phyloP scores from a whole-genome alignment of 140 eudicot genomes.

The Flaveria floridana region DNA sequence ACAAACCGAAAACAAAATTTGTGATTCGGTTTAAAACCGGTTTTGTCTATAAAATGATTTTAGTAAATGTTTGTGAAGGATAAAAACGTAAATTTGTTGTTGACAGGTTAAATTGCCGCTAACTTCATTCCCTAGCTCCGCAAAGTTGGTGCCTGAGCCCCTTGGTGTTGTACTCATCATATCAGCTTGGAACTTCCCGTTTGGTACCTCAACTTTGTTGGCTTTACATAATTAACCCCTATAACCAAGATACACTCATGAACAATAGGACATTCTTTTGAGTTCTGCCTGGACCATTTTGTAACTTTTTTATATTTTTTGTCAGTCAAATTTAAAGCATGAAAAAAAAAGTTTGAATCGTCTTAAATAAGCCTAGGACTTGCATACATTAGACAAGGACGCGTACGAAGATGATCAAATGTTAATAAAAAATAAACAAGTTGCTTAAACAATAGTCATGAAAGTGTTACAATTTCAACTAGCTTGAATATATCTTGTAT shows the following conservation, averaged over 20 bases:
- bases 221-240: slow-evolving; percentile 18
- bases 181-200: slow-evolving; percentile 83
- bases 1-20: no score
- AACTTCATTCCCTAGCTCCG: slow-evolving; percentile 54
- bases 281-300: slow-evolving; percentile 5
- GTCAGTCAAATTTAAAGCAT: not conserved
- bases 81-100: slow-evolving; percentile 19
- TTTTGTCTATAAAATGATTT: not conserved
- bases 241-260: not conserved
- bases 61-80: not conserved
- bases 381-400: not conserved
- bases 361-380: not conserved
- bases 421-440: not conserved
- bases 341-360: not conserved
- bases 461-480: not conserved
- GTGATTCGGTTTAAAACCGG: no score
- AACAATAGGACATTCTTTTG: not conserved
- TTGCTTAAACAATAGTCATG: not conserved
- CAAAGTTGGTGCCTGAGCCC: slow-evolving; percentile 68
- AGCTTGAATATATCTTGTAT: not conserved
- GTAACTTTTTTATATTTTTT: not conserved
- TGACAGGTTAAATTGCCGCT: slow-evolving; percentile 61
- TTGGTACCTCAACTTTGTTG: slow-evolving; percentile 44
- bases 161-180: slow-evolving; percentile 78
- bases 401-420: no score